Evolutionary conservation across 1,284 basidiomycete species (phyloP), one percentile per base, ranked within the genome.

Genomic region (Pholiota adiposa): DNA sequence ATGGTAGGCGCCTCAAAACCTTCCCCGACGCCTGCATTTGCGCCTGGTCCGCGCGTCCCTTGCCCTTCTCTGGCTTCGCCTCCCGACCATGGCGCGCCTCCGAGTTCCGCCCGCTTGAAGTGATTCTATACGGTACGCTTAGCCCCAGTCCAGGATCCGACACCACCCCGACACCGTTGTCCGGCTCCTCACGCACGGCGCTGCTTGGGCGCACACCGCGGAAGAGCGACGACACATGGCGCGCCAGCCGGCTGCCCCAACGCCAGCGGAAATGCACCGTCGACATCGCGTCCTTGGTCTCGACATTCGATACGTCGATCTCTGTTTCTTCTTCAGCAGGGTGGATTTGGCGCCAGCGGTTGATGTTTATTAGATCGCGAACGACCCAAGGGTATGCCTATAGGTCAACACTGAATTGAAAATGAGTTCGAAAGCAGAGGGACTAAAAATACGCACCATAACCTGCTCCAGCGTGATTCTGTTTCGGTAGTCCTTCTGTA

Each of bases 381-480:
- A 93, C 77, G 58, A 96, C 87, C 92, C 96, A 98, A 2, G 86
- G 81, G 67, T 86, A 80, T 43, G 75, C 75, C 89, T 89, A 64
- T 5, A 4, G 14, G n/a, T 4, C 18, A 19, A 25, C 2, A 25
- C 41, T 9, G 36, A 16, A 51, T 21, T 14, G 27, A 7, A 31
- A 18, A 29, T 23, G 43, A 34, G 23, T 56, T 55, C 56, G 56
- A 59, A 51, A 63, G 43, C 57, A 56, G 54, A 46, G 36, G 59
- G 56, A 51, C 48, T 61, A 54, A 54, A 61, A 51, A 36, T 36
- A 72, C 85, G 68, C 69, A 95, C 93, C 86, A 97, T 98, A 66
- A 96, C 88, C 66, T 92, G 83, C 40, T 90, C 86, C 40, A 98
- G 82, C 27, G 87, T 91, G 59, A 97, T 94, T 53, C 97, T 85